Percentiles rank a stretch among this genome's conserved stretches.
Evolutionary conservation across 768 basidiomycete species (phyloP).

Genomic region (Suillus tomentosus): DNA sequence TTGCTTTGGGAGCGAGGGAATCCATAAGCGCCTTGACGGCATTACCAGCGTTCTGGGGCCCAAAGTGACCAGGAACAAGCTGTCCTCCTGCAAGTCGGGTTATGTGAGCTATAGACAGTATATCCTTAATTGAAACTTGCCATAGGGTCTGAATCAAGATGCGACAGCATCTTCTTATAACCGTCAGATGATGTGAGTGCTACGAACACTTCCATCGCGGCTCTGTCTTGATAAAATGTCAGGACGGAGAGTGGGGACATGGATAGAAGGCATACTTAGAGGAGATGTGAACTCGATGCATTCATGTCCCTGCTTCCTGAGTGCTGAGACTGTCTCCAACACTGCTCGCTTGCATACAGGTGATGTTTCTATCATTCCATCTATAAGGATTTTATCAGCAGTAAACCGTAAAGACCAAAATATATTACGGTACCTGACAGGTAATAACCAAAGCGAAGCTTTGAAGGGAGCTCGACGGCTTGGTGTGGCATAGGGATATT

Average conservation of each 20-base stretch:
- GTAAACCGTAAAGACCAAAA: constrained; percentile 19
- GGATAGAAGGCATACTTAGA: constrained; percentile 39
- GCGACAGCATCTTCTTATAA: constrained; percentile 66
- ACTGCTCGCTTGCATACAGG: constrained; percentile 79
- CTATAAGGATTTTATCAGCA: constrained; percentile 37
- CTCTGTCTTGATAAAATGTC: constrained; percentile 36
- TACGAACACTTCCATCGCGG: constrained; percentile 60
- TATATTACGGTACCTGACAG: constrained; percentile 45
- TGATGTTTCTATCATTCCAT: constrained; percentile 62
- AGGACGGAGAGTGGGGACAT: constrained; percentile 19
- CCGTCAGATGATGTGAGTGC: constrained; percentile 72
- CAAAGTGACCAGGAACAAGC: constrained; percentile 50
- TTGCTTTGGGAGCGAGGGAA: constrained; percentile 96
- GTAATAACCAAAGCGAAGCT: constrained; percentile 77
- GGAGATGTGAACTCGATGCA: constrained; percentile 69
- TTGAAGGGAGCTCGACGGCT: constrained; percentile 52
- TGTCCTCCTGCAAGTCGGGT: constrained; percentile 42
- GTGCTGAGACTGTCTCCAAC: constrained; percentile 64
- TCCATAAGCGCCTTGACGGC: constrained; percentile 99
- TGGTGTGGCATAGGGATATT: constrained; percentile 63
- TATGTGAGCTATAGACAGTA: constrained; percentile 4
- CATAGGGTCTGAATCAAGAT: constrained; percentile 69
- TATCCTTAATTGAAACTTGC: constrained; percentile 32
- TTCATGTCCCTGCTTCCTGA: constrained; percentile 74
- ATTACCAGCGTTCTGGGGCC: constrained; percentile 86